These are phyloP conservation scores for Triticum timopheevii DNA, from an alignment of 176 grass and related monocot genomes.

Conservation along the genomic window DNA sequence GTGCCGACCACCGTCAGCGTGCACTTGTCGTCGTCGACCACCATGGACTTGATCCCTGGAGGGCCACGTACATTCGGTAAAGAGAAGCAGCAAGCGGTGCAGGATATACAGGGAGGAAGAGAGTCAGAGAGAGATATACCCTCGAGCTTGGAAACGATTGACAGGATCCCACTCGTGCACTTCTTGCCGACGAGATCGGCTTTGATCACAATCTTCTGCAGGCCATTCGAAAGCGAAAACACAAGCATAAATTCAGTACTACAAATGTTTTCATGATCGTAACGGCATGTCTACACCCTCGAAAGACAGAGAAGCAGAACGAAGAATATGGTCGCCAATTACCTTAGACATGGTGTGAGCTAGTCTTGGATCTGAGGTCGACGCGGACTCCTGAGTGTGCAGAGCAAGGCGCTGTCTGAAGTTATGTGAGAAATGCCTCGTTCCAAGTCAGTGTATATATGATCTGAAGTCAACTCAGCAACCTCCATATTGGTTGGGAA, in stretches of 20 bases:
- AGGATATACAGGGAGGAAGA: not conserved
- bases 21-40: conserved; percentile 41
- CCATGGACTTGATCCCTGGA: conserved; percentile 60
- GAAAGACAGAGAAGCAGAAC: not conserved
- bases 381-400: not conserved
- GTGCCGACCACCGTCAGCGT: conserved; percentile 62
- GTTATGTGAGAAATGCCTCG: conserved; percentile 3
- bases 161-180: conserved; percentile 40
- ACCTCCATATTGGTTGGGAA: conserved; percentile 21
- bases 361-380: not conserved
- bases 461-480: not conserved
- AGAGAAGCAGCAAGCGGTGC: not conserved
- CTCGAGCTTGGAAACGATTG: conserved; percentile 32
- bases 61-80: not conserved
- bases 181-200: conserved; percentile 32
- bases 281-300: not conserved
- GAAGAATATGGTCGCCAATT: not conserved
- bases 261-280: not conserved
- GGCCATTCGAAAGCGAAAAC: not conserved
- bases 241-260: not conserved
- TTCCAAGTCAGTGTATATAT: not conserved
- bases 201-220: conserved; percentile 59
- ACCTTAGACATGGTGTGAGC: conserved; percentile 42
- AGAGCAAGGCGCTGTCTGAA: not conserved
- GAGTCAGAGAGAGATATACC: conserved; percentile 17